These are phyloP conservation scores for Phytophthora nicotianae DNA, from an alignment of 352 stramenopile genomes.

Conservation along the genomic window DNA sequence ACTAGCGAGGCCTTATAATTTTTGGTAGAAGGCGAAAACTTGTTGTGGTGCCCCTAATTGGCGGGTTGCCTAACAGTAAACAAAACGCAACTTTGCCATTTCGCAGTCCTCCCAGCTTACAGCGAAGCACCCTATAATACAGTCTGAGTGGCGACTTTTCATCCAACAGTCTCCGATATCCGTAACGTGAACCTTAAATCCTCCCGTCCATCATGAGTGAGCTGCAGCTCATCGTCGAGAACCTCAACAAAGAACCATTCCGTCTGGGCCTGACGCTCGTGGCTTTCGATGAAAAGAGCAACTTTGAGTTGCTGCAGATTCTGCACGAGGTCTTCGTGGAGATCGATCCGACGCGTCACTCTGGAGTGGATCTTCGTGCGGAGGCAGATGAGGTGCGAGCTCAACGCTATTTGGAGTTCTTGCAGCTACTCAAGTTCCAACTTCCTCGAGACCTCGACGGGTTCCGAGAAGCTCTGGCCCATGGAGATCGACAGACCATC, in stretches of 20 bases:
- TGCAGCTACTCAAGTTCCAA: constrained; percentile 94
- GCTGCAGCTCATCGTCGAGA: constrained; percentile 92
- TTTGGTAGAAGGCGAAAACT: too few species aligned
- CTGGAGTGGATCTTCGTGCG: constrained; percentile 83
- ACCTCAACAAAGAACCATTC: constrained; percentile 94
- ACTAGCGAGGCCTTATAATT: too few species aligned
- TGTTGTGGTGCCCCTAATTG: too few species aligned
- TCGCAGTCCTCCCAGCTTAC: too few species aligned
- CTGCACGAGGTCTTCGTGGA: constrained; percentile 93
- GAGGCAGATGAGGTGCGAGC: constrained; percentile 80
- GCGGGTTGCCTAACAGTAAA: too few species aligned
- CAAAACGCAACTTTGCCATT: too few species aligned
- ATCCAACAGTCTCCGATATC: constrained; percentile 8
- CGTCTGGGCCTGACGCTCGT: constrained; percentile 88
- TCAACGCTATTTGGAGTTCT: constrained; percentile 90
- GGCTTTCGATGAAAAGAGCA: constrained; percentile 95
- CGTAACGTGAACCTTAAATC: not conserved
- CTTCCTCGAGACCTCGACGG: constrained; percentile 72
- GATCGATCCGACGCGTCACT: constrained; percentile 83
- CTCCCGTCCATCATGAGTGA: constrained; percentile 76
- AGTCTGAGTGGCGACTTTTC: too few species aligned
- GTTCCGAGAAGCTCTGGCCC: constrained; percentile 77
- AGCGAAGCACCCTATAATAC: too few species aligned
- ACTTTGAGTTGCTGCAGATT: constrained; percentile 93
- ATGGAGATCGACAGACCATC: constrained; percentile 88